Evolutionary conservation across 2,329 filamentous ascomycete genomes (phyloP).

Genomic region (Byssochlamys sp.): DNA sequence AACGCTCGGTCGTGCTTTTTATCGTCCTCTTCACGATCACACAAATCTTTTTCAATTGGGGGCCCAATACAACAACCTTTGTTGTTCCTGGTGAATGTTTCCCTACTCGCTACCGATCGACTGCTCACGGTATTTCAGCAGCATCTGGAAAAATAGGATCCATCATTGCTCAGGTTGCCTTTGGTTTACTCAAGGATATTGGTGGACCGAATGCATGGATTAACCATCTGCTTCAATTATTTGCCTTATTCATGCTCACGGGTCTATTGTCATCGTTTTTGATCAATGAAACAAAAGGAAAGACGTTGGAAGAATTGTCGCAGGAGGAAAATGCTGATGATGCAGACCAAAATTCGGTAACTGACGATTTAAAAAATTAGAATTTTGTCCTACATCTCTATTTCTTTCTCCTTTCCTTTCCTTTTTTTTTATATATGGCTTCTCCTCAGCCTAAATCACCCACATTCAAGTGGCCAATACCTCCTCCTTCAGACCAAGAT

Average conservation of each 20-base stretch:
- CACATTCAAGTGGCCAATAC: too few relatives aligned
- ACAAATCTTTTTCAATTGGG: slow-evolving; percentile 48
- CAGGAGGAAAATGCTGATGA: too few relatives aligned
- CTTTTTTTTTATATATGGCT: too few relatives aligned
- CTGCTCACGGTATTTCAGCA: slow-evolving; percentile 57
- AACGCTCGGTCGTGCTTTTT: slow-evolving; percentile 41
- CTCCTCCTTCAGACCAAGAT: too few relatives aligned
- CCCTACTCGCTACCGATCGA: slow-evolving; percentile 53
- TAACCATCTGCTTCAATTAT: slow-evolving; percentile 66
- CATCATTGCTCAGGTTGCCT: slow-evolving; percentile 57
- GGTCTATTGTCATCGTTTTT: slow-evolving; percentile 60
- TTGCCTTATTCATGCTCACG: slow-evolving; percentile 69
- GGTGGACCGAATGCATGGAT: slow-evolving; percentile 56
- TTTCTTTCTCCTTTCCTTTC: too few relatives aligned
- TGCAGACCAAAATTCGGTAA: too few relatives aligned
- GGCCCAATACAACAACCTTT: slow-evolving; percentile 55
- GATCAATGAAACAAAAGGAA: slow-evolving; percentile 67
- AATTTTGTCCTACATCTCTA: too few relatives aligned
- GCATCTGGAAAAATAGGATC: slow-evolving; percentile 60
- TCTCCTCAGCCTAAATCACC: too few relatives aligned
- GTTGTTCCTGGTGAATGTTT: slow-evolving; percentile 58
- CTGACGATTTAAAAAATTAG: too few relatives aligned
- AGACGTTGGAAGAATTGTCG: slow-evolving; percentile 61
- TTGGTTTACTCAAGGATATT: slow-evolving; percentile 51
- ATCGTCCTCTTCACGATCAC: slow-evolving; percentile 57